phyloP scores from a whole-genome alignment of 192 early-diverging fungal genomes.

The Coemansia brasiliensis region DNA sequence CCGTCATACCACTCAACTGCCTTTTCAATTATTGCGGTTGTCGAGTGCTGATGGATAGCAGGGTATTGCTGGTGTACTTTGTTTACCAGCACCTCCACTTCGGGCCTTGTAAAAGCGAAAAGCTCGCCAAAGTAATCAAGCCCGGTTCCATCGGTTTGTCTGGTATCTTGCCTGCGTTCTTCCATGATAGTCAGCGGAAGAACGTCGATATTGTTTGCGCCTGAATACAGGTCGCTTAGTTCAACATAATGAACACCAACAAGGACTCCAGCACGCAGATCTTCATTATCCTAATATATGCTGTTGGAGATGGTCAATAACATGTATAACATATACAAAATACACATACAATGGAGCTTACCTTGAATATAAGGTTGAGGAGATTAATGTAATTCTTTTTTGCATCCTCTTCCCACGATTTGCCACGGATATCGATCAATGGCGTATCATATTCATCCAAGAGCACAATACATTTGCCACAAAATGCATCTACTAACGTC shows the following conservation, averaged over 20 bases:
- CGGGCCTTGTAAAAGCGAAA: background rate
- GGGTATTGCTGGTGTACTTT: background rate
- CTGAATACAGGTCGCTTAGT: background rate
- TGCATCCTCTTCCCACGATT: background rate
- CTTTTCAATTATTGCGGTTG: background rate
- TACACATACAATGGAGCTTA: background rate
- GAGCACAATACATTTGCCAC: constrained; percentile 15
- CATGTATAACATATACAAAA: background rate
- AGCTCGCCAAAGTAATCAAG: background rate
- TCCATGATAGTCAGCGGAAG: background rate
- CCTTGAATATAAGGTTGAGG: constrained; percentile 16
- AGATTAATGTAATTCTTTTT: background rate
- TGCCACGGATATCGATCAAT: background rate
- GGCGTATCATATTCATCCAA: constrained; percentile 15
- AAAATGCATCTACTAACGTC: too few species aligned
- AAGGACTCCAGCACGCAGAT: background rate
- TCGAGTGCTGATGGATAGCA: background rate
- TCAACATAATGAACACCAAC: constrained; percentile 11
- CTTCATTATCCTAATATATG: constrained; percentile 10
- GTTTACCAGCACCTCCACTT: background rate
- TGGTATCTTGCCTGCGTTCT: too few species aligned
- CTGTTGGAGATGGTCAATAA: too few species aligned
- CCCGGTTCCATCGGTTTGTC: background rate
- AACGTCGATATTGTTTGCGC: constrained; percentile 6
- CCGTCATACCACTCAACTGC: constrained; percentile 16